Conservation (phyloP, 1,139 yeast species). For the Taphrina communis region DNA sequence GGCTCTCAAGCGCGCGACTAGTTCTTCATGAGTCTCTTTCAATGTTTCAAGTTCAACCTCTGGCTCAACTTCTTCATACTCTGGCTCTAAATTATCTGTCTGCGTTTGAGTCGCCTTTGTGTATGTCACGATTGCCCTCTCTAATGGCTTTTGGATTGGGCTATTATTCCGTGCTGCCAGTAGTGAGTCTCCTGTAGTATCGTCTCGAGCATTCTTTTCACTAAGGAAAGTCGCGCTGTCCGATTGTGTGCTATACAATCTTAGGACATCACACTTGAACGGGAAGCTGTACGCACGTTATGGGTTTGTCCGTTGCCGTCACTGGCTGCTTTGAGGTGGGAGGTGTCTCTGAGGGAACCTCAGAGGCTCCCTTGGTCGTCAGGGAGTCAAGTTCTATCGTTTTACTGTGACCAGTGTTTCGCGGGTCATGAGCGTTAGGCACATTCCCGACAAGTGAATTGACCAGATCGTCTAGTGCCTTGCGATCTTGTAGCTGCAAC, state of each 20-base stretch:
- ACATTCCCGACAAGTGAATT: slow-evolving; percentile 45
- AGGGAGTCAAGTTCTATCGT: background rate
- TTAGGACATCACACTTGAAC: background rate
- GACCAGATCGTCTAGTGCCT: slow-evolving; percentile 41
- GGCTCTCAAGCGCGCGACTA: slow-evolving; percentile 42
- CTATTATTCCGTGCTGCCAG: background rate
- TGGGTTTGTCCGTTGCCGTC: background rate
- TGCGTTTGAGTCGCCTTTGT: slow-evolving; percentile 50
- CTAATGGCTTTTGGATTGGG: background rate
- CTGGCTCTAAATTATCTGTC: slow-evolving; percentile 11
- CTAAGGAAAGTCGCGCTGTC: background rate
- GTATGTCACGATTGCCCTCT: slow-evolving; percentile 44
- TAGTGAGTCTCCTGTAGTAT: background rate
- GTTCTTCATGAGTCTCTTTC: slow-evolving; percentile 23
- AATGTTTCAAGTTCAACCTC: slow-evolving; percentile 15
- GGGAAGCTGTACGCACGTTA: background rate
- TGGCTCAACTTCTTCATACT: background rate
- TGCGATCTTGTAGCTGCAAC: background rate
- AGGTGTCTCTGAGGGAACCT: background rate
- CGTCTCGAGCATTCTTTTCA: background rate
- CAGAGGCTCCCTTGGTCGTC: background rate
- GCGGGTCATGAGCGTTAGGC: background rate
- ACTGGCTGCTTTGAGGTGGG: background rate
- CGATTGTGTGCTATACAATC: background rate
- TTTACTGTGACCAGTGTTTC: background rate